Evolutionary conservation across 805 yeast species (phyloP).

Genomic region (Lachancea mirantina): DNA sequence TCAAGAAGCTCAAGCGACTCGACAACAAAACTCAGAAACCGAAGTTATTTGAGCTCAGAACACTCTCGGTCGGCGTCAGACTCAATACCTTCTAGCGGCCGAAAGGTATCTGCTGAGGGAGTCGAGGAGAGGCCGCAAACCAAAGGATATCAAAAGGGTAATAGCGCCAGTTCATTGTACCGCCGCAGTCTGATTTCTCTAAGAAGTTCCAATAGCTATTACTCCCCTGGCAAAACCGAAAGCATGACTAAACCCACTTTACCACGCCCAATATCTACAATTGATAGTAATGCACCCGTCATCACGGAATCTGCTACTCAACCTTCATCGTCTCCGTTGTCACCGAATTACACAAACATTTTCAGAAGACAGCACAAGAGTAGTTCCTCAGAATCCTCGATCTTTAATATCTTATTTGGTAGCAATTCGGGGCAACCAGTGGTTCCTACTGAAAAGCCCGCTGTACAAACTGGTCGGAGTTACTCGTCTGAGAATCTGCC

Average conservation of each 20-base stretch:
- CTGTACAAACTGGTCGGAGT: constrained; percentile 6
- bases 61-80: constrained; percentile 27
- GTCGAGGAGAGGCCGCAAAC: constrained; percentile 8
- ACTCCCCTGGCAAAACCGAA: too few species aligned
- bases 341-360: constrained; percentile 34
- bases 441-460: not conserved
- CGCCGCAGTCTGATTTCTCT: constrained; percentile 31
- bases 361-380: constrained; percentile 60
- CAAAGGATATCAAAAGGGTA: constrained; percentile 20
- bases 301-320: constrained; percentile 9
- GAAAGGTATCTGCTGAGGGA: constrained; percentile 1
- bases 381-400: constrained; percentile 51
- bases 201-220: constrained; percentile 15
- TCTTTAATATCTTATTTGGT: constrained; percentile 34
- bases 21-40: constrained; percentile 14
- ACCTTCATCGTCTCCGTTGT: constrained; percentile 21
- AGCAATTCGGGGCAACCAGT: constrained; percentile 1
- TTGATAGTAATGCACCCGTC: constrained; percentile 13
- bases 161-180: constrained; percentile 29
- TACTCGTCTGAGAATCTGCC: constrained; percentile 15
- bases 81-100: constrained; percentile 12
- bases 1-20: constrained; percentile 27
- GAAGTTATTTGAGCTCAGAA: constrained; percentile 11
- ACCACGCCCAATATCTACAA: constrained; percentile 19
- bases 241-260: constrained; percentile 12